Conservation (phyloP, 768 basidiomycete genomes). For the Leccinum arenicola region DNA sequence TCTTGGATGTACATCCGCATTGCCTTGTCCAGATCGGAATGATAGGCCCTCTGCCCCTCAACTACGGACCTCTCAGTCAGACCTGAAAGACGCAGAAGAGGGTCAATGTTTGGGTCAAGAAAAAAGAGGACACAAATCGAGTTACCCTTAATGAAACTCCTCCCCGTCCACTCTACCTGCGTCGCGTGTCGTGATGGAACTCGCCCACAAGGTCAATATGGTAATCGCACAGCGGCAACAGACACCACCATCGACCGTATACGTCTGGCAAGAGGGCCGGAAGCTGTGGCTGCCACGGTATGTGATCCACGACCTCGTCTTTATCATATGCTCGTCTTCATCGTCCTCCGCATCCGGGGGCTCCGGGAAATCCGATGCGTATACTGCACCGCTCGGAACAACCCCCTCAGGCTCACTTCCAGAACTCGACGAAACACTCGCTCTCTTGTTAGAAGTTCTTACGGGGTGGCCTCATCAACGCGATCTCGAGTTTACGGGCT, state of each 20-base stretch:
- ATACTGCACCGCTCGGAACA: conserved; percentile 26
- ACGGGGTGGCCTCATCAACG: conserved; percentile 4
- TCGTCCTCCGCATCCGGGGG: conserved; percentile 43
- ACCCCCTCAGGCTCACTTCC: conserved; percentile 18
- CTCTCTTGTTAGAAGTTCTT: background rate
- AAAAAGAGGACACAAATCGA: background rate
- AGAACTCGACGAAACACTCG: conserved; percentile 17
- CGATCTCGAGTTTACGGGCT: conserved; percentile 21
- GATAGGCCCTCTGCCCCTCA: conserved; percentile 89
- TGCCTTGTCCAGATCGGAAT: conserved; percentile 74
- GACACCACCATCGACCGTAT: conserved; percentile 54
- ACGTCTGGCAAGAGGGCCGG: conserved; percentile 41
- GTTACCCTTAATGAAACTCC: conserved; percentile 93
- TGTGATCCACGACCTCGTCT: conserved; percentile 24
- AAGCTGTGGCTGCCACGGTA: conserved; percentile 37
- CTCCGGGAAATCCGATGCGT: conserved; percentile 61
- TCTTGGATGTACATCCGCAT: conserved; percentile 89
- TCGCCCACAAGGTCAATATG: conserved; percentile 77
- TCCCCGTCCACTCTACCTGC: conserved; percentile 93
- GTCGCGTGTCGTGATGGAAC: conserved; percentile 69
- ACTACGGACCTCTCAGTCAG: conserved; percentile 91
- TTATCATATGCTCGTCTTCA: conserved; percentile 32
- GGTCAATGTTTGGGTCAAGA: conserved; percentile 1
- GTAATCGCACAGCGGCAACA: conserved; percentile 40
- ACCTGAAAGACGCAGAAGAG: conserved; percentile 43